Conservation (phyloP, 306 rosid genomes). For the Prunus armeniaca region DNA sequence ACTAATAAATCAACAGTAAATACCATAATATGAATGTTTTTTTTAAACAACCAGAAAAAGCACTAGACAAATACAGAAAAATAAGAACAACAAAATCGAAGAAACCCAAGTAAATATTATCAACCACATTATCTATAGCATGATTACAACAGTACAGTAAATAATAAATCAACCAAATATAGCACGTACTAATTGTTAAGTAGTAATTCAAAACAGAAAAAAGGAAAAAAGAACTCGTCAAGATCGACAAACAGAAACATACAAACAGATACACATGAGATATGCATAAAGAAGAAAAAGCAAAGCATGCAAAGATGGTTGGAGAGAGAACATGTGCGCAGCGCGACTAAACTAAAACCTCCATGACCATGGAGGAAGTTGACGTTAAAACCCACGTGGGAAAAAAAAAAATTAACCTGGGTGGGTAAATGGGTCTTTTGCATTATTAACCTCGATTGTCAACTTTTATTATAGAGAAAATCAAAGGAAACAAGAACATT, state of each 20-base stretch:
- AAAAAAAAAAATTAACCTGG: conserved; percentile 3
- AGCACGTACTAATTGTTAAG: background rate
- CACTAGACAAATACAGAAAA: background rate
- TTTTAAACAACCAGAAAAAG: too few species aligned
- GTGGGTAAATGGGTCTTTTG: background rate
- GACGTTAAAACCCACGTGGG: background rate
- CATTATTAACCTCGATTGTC: background rate
- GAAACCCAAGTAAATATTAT: background rate
- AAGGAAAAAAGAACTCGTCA: background rate
- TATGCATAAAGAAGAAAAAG: background rate
- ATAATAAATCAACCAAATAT: background rate
- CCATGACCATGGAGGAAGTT: background rate
- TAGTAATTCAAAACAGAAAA: background rate
- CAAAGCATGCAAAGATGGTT: conserved; percentile 4
- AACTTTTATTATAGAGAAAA: background rate
- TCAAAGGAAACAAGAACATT: background rate
- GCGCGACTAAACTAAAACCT: background rate
- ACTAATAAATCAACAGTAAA: background rate
- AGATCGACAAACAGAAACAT: background rate
- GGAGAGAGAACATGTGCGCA: background rate
- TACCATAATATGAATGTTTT: too few species aligned
- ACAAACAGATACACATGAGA: background rate
- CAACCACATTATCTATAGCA: background rate
- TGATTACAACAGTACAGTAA: background rate
- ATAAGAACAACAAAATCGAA: background rate